A percentile compares a stretch with the other conserved stretches of the same genome.
Conservation (phyloP, 2,329 filamentous ascomycete species). For the Fusarium verticillioides region DNA sequence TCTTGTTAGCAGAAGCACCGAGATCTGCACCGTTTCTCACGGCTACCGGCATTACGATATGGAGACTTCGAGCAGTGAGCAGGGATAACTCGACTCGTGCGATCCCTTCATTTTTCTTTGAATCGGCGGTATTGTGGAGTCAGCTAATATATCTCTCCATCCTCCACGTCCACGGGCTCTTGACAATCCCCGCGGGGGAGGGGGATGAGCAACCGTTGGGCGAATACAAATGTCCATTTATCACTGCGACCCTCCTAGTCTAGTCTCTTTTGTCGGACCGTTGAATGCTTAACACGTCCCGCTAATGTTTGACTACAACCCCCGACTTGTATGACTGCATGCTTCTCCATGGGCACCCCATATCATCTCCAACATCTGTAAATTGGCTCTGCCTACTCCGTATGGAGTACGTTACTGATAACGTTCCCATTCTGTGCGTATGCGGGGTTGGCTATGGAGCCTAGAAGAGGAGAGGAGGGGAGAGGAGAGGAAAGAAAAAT, state of each 20-base stretch:
- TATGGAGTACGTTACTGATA: background rate
- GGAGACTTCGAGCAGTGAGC: background rate
- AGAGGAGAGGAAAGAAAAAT: background rate
- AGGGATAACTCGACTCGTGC: conserved; percentile 2
- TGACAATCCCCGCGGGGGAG: background rate
- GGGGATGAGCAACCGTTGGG: background rate
- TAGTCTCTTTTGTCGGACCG: conserved; percentile 13
- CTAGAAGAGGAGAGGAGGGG: background rate
- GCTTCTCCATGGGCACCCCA: conserved; percentile 1
- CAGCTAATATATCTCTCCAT: background rate
- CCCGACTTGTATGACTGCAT: background rate
- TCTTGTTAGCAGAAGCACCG: conserved; percentile 14
- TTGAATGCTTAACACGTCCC: background rate
- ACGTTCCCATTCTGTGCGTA: background rate
- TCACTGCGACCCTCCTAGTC: background rate
- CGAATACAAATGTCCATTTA: conserved; percentile 3
- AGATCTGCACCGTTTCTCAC: conserved; percentile 25
- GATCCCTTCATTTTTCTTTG: background rate
- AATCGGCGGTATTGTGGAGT: conserved; percentile 27
- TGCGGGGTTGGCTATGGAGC: background rate
- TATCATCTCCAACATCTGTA: conserved; percentile 1
- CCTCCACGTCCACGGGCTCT: background rate
- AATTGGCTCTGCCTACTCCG: background rate
- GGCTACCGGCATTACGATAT: conserved; percentile 21
- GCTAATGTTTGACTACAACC: conserved; percentile 5